Percentiles rank a stretch among this genome's conserved stretches.
These are phyloP conservation scores for Talaromyces sp. DNA, from an alignment of 2,329 filamentous ascomycete species.

Conservation along the genomic window DNA sequence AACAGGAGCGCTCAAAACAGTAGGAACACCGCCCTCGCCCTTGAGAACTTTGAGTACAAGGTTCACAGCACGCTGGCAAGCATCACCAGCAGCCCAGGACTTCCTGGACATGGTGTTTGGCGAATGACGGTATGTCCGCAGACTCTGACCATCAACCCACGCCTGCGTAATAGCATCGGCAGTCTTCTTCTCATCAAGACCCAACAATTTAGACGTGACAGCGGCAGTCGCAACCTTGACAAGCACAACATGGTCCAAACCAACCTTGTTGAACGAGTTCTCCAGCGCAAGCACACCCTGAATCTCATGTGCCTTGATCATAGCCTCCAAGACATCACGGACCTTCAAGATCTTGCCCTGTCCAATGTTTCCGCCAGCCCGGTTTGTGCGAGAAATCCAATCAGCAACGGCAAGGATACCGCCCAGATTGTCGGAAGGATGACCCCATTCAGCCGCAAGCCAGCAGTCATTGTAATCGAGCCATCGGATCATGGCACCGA, in stretches of 20 bases:
- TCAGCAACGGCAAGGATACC: slow-evolving; percentile 95
- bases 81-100: slow-evolving; percentile 97
- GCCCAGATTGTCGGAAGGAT: slow-evolving; percentile 96
- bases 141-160: slow-evolving; percentile 92
- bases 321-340: slow-evolving; percentile 87
- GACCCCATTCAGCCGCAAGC: slow-evolving; percentile 97
- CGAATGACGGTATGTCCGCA: slow-evolving; percentile 95
- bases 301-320: slow-evolving; percentile 99
- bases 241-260: slow-evolving; percentile 93
- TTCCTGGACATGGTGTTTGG: slow-evolving; percentile 99
- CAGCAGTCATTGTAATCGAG: slow-evolving; percentile 99
- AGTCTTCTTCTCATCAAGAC: slow-evolving; percentile 83
- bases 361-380: slow-evolving; percentile 72
- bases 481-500: slow-evolving; percentile 98
- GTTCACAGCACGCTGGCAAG: slow-evolving; percentile 93
- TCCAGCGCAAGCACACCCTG: slow-evolving; percentile 94
- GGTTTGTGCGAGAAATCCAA: slow-evolving; percentile 94
- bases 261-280: slow-evolving; percentile 99
- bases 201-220: slow-evolving; percentile 93
- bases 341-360: slow-evolving; percentile 80
- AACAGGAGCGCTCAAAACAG: slow-evolving; percentile 83
- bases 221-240: slow-evolving; percentile 97
- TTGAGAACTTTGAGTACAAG: slow-evolving; percentile 85
- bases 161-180: slow-evolving; percentile 95
- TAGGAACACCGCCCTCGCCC: slow-evolving; percentile 87